A percentile compares a stretch with the other conserved stretches of the same genome.
Evolutionary conservation across 192 early-diverging fungal genomes (phyloP).

Genomic region (Entrophospora sp.): DNA sequence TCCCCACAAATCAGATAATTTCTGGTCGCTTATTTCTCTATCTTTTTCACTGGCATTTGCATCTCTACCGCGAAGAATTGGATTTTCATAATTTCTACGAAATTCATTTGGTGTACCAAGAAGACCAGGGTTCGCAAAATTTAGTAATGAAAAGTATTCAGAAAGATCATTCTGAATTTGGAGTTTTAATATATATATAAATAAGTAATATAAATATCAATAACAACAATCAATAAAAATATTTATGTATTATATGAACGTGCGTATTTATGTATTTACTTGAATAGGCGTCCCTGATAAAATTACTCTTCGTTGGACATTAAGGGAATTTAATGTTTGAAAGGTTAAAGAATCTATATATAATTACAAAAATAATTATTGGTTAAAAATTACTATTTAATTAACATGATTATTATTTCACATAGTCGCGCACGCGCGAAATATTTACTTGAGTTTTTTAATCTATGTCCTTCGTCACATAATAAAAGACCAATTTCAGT

Average conservation of each 20-base stretch:
- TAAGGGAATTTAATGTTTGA: slow-evolving; percentile 68
- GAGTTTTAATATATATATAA: too few species aligned
- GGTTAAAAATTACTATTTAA: neutral
- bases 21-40: slow-evolving; percentile 67
- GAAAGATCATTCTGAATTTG: slow-evolving; percentile 70
- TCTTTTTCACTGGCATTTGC: slow-evolving; percentile 78
- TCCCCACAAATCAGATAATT: slow-evolving; percentile 71
- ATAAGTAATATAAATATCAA: too few species aligned
- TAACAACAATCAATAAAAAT: slow-evolving; percentile 4
- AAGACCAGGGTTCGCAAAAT: slow-evolving; percentile 90
- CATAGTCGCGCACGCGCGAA: neutral
- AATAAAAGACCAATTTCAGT: slow-evolving; percentile 85
- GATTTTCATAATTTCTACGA: slow-evolving; percentile 85
- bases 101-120: slow-evolving; percentile 86
- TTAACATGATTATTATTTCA: neutral
- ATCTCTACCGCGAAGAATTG: slow-evolving; percentile 90
- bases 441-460: slow-evolving; percentile 78
- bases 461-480: slow-evolving; percentile 95
- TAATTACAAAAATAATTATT: neutral
- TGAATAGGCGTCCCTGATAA: slow-evolving; percentile 95
- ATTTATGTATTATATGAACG: neutral
- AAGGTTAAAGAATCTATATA: slow-evolving; percentile 66
- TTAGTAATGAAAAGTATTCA: slow-evolving; percentile 92
- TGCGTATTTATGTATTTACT: slow-evolving; percentile 11
- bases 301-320: slow-evolving; percentile 88